phyloP scores from a whole-genome alignment of 257 asterid species.

The Primulina tabacum region DNA sequence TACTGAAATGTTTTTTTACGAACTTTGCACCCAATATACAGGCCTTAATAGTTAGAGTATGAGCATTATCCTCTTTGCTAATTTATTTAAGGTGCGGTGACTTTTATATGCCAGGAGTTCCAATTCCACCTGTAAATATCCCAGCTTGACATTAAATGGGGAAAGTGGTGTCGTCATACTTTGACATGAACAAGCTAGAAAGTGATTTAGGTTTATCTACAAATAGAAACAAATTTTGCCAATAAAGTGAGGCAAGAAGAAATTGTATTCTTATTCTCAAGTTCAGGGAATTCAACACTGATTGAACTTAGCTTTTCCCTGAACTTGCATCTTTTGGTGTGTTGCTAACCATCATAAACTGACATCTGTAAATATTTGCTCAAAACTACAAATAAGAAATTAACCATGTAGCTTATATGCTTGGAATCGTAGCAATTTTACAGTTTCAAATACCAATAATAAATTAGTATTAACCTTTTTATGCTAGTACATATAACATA shows the following conservation, averaged over 20 bases:
- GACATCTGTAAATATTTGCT: no score
- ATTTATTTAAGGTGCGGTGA: not conserved
- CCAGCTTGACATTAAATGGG: not conserved
- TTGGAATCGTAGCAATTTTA: not conserved
- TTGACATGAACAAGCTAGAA: slow-evolving; percentile 1
- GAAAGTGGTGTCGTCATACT: slow-evolving; percentile 2
- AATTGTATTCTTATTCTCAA: slow-evolving; percentile 9
- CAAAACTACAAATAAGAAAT: not conserved
- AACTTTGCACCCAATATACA: not conserved
- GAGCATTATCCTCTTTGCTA: slow-evolving; percentile 6
- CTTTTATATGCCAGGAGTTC: slow-evolving; percentile 11
- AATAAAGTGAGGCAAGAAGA: not conserved
- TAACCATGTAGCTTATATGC: not conserved
- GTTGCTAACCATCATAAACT: not conserved
- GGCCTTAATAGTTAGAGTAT: not conserved
- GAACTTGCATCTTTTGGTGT: not conserved
- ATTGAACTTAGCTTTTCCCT: not conserved
- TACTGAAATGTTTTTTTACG: not conserved
- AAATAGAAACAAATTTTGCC: slow-evolving; percentile 8
- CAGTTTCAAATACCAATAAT: not conserved
- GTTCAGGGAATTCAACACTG: not conserved
- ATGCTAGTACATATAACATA: not conserved
- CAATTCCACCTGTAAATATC: not conserved
- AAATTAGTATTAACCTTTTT: not conserved
- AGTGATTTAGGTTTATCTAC: not conserved